A percentile compares a stretch with the other conserved stretches of the same genome.
These are phyloP conservation scores for Cryptosporidium baileyi DNA, from an alignment of 169 alveolate species.

Conservation along the genomic window DNA sequence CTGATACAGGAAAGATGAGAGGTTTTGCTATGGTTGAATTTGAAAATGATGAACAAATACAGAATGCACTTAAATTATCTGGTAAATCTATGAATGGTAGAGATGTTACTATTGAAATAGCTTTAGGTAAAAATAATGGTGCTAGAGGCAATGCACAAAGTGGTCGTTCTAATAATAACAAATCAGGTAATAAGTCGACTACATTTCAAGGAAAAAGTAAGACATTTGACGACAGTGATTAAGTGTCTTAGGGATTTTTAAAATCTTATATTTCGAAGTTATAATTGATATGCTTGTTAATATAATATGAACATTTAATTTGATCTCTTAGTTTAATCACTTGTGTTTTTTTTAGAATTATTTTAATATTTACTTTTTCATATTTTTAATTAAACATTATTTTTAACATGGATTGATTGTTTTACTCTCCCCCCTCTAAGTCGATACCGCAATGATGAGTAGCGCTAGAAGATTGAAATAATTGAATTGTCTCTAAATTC, in stretches of 20 bases:
- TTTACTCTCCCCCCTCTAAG: too few relatives aligned
- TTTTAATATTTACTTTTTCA: too few relatives aligned
- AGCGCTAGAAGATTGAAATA: too few relatives aligned
- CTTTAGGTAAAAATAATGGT: conserved; percentile 34
- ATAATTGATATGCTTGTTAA: too few relatives aligned
- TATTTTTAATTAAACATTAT: too few relatives aligned
- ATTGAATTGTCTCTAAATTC: too few relatives aligned
- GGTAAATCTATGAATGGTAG: conserved; percentile 67
- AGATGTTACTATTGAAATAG: conserved; percentile 61
- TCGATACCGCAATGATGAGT: too few relatives aligned
- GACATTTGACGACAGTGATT: conserved; percentile 60
- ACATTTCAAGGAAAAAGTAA: conserved; percentile 59
- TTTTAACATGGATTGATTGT: too few relatives aligned
- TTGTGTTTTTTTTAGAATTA: too few relatives aligned
- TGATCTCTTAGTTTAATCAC: too few relatives aligned
- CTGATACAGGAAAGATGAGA: conserved; percentile 70
- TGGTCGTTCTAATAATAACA: background rate
- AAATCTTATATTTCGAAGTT: too few relatives aligned
- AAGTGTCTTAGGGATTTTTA: background rate
- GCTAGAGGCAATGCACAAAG: background rate
- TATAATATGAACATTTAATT: too few relatives aligned
- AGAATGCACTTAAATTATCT: conserved; percentile 43
- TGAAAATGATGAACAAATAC: conserved; percentile 65
- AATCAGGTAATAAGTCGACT: background rate
- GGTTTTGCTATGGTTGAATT: conserved; percentile 68